Evolutionary conservation across 495 filamentous ascomycete genomes (phyloP), one percentile per base, ranked within the genome.

Genomic region (Penicillium simplicissimum): DNA sequence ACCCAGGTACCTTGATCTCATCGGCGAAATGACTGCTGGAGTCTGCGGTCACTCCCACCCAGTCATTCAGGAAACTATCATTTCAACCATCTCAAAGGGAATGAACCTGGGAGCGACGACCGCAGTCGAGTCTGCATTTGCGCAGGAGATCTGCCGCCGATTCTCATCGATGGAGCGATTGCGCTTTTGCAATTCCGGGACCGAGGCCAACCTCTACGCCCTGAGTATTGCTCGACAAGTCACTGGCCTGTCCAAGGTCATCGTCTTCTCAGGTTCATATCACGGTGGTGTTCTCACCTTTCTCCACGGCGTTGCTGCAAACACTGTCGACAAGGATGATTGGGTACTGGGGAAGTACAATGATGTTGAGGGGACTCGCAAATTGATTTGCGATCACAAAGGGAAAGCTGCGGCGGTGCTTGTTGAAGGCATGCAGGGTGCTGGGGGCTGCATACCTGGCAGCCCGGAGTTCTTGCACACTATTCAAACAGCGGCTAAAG

Each of bases 371-470:
- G 57, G 59, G 4, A 34, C 51, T 1, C 58, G 33, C 13, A 31
- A 37, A 4, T 35, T 70, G 14, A 63, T 68, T 4, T 15, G 52
- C 9, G 37, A 64, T 2, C 69, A 67, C 49, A 66, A 64, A 15
- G 58, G 36, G 3, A 25, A 49, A 25, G 61, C 86, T 0, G 85
- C 85, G 4, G 85, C 80, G 1, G 82, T 89, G 28, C 57, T 90
- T 9, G 74, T 88, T 0, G 87, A 89, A 63, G 73, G 76, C 9
- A 82, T 90, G 77, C 84, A 86, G 62, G 84, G 80, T 0, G 73
- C 77, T 23, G 85, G 83, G 1, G 84, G 85, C 0, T 78, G 78
- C 53, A 79, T 83, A 23, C 69, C 73, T 1, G 84, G 72, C 0
- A 73, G 52, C 1, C 55, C 58, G 1, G 75, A 76, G 14, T 90